Evolutionary conservation across 73 alveolate genomes (phyloP).

Genomic region (Tetrahymena elliotti): DNA sequence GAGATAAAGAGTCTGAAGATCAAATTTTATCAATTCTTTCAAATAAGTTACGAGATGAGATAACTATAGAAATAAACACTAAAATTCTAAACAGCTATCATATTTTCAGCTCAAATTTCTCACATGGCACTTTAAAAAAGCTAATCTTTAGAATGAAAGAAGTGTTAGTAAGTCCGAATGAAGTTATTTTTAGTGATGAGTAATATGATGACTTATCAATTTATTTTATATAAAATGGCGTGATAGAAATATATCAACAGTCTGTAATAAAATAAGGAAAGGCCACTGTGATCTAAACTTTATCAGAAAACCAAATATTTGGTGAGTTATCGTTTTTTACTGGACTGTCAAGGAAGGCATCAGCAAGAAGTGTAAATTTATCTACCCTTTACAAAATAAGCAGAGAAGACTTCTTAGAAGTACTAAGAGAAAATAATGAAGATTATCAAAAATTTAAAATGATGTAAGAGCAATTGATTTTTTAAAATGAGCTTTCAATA

Average conservation of each 20-base stretch:
- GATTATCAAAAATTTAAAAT: background rate
- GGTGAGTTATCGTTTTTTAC: constrained; percentile 19
- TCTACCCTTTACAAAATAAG: background rate
- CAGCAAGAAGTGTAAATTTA: background rate
- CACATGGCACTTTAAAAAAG: background rate
- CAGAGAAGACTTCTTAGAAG: background rate
- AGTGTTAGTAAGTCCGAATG: background rate
- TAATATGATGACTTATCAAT: background rate
- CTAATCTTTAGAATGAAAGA: background rate
- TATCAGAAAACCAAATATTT: constrained; percentile 6
- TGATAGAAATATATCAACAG: background rate
- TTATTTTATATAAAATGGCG: background rate
- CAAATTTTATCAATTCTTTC: background rate
- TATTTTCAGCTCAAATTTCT: background rate
- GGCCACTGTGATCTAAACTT: background rate
- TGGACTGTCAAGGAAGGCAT: constrained; percentile 22
- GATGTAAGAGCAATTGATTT: background rate
- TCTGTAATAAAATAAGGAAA: background rate
- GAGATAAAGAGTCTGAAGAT: background rate
- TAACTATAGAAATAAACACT: background rate
- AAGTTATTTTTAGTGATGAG: background rate
- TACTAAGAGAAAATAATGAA: background rate
- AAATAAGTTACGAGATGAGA: background rate
- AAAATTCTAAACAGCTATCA: background rate
- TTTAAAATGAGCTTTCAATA: background rate